Conservation (phyloP, 2,329 filamentous ascomycete genomes). For the Ophiocordyceps robertsii region DNA sequence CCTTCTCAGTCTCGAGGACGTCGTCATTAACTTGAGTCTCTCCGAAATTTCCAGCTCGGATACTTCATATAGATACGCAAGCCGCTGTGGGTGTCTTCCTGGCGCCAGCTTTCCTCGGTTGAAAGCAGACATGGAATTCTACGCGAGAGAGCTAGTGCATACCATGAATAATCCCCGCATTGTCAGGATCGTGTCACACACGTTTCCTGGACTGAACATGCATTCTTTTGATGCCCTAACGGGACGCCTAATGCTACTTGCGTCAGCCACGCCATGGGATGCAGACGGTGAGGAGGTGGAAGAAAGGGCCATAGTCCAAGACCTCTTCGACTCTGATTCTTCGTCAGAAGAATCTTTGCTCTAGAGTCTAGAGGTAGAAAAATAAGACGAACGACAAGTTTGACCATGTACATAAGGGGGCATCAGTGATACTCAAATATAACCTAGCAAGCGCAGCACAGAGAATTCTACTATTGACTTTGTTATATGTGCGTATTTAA, state of each 20-base stretch:
- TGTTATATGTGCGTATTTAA: too few species aligned
- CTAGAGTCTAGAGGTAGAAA: background rate
- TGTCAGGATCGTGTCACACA: constrained; percentile 4
- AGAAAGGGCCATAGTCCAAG: background rate
- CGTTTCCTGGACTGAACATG: constrained; percentile 2
- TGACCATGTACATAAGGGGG: background rate
- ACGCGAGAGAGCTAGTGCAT: constrained; percentile 1
- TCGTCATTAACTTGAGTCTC: constrained; percentile 4
- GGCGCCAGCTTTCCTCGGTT: background rate
- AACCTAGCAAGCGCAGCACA: too few species aligned
- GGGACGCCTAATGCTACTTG: constrained; percentile 3
- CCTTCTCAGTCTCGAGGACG: background rate
- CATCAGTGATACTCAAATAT: too few species aligned
- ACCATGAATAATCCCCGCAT: constrained; percentile 3
- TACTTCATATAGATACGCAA: constrained; percentile 2
- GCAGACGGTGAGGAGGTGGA: constrained; percentile 4
- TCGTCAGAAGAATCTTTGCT: background rate
- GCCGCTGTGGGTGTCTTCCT: background rate
- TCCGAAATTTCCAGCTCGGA: constrained; percentile 1
- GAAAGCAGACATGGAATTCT: background rate
- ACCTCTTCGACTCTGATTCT: constrained; percentile 1
- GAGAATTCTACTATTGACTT: too few species aligned
- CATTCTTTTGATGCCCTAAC: constrained; percentile 3
- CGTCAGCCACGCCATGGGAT: constrained; percentile 1
- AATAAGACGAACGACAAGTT: background rate